Percentiles rank a stretch among this genome's conserved stretches.
Conservation (phyloP, 495 filamentous ascomycete species). For the Aspergillus kassunensis region DNA sequence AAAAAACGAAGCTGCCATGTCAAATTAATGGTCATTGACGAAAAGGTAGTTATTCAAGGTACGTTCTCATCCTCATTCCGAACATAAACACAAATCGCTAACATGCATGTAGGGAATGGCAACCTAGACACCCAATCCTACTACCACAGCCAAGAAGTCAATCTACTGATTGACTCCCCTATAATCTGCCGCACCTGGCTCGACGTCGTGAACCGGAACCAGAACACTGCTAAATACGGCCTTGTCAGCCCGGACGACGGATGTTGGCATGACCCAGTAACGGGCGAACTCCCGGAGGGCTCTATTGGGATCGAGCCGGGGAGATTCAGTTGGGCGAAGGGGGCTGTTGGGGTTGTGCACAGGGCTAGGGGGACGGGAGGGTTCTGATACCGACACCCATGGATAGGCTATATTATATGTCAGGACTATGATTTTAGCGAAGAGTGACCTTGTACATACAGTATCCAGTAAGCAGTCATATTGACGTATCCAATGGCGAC, state of each 20-base stretch:
- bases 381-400: conserved; percentile 4
- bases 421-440: too few relatives aligned
- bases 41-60: conserved; percentile 58
- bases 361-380: conserved; percentile 59
- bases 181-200: conserved; percentile 59
- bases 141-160: conserved; percentile 73
- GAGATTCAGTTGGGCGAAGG: conserved; percentile 58
- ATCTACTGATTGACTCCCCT: conserved; percentile 63
- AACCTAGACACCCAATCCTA: conserved; percentile 82
- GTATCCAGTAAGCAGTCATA: too few relatives aligned
- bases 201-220: conserved; percentile 58
- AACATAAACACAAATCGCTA: background rate
- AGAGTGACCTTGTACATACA: too few relatives aligned
- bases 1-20: conserved; percentile 67
- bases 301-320: conserved; percentile 59
- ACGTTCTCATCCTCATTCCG: background rate
- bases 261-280: conserved; percentile 47
- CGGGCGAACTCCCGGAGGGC: conserved; percentile 52
- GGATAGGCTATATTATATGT: too few relatives aligned
- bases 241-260: conserved; percentile 49
- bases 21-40: conserved; percentile 73
- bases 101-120: conserved; percentile 53
- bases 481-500: too few relatives aligned
- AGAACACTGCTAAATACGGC: conserved; percentile 67
- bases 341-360: conserved; percentile 57